Conservation (phyloP, 192 early-diverging fungal genomes). For the Coemansia sp. region DNA sequence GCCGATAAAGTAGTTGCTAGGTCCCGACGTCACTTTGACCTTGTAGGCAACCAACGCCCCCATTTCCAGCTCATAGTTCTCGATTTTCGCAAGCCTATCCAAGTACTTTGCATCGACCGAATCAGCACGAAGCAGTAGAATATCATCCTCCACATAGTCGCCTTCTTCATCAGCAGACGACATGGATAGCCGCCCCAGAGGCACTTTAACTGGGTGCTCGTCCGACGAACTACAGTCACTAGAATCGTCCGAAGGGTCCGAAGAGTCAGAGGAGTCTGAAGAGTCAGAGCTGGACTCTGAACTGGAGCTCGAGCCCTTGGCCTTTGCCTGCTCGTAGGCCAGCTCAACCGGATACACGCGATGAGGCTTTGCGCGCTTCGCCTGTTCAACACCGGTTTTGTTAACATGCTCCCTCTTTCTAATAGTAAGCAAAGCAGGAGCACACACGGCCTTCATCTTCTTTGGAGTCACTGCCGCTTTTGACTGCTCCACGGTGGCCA, state of each 20-base stretch:
- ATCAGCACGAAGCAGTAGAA: not conserved
- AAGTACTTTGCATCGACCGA: not conserved
- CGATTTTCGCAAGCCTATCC: not conserved
- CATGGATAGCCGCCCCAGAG: not conserved
- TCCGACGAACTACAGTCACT: not conserved
- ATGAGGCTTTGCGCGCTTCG: not conserved
- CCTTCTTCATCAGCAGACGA: not conserved
- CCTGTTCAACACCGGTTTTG: not conserved
- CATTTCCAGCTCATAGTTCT: not conserved
- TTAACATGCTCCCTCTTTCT: slow-evolving; percentile 18
- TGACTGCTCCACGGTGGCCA: not conserved
- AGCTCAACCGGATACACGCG: slow-evolving; percentile 16
- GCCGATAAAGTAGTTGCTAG: slow-evolving; percentile 7
- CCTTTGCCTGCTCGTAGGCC: slow-evolving; percentile 3
- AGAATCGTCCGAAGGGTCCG: not conserved
- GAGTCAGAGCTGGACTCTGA: not conserved
- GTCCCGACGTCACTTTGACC: not conserved
- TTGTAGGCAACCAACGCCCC: not conserved
- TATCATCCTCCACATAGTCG: not conserved
- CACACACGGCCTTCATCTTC: not conserved
- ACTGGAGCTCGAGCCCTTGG: not conserved
- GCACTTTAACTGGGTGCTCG: not conserved
- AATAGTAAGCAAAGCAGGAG: not conserved
- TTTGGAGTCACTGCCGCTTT: not conserved
- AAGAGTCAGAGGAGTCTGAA: not conserved